A percentile compares a stretch with the other conserved stretches of the same genome.
These are phyloP conservation scores for Penicillium crustosum DNA, from an alignment of 2,329 filamentous ascomycete genomes.

Conservation along the genomic window DNA sequence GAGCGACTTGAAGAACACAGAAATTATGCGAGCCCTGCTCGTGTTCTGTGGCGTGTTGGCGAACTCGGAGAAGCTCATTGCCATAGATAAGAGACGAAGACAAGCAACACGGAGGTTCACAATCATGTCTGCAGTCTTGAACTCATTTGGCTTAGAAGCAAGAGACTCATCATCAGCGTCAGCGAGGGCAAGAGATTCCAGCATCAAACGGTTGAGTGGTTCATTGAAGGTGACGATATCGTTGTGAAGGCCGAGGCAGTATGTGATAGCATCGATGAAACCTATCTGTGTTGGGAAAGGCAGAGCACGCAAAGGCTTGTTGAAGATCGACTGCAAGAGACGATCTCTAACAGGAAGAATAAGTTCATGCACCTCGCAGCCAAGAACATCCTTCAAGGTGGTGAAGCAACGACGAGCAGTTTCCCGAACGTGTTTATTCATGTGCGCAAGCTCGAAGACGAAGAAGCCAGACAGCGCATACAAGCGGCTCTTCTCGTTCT, in stretches of 20 bases:
- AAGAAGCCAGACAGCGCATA: conserved; percentile 79
- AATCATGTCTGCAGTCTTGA: conserved; percentile 92
- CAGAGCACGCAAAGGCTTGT: conserved; percentile 87
- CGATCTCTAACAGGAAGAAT: conserved; percentile 87
- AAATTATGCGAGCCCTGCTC: conserved; percentile 69
- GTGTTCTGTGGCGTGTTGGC: conserved; percentile 69
- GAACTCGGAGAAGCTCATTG: conserved; percentile 91
- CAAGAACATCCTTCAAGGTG: conserved; percentile 75
- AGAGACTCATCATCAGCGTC: conserved; percentile 93
- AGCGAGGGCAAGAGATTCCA: conserved; percentile 89
- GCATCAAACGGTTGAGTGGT: conserved; percentile 80
- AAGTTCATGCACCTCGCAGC: conserved; percentile 80
- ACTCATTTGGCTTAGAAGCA: conserved; percentile 88
- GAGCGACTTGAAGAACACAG: conserved; percentile 95
- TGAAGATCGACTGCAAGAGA: conserved; percentile 86
- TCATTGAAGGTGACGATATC: conserved; percentile 93
- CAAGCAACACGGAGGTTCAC: conserved; percentile 89
- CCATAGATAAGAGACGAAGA: conserved; percentile 86
- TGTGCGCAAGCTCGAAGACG: conserved; percentile 85
- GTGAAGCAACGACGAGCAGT: conserved; percentile 79
- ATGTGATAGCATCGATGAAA: conserved; percentile 96
- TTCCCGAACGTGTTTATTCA: conserved; percentile 91
- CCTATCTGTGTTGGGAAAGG: conserved; percentile 96
- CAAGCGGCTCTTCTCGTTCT: conserved; percentile 65
- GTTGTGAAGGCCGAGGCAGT: conserved; percentile 83